phyloP scores from a whole-genome alignment of 176 grass and related monocot genomes.

The Oryza coarctata region DNA sequence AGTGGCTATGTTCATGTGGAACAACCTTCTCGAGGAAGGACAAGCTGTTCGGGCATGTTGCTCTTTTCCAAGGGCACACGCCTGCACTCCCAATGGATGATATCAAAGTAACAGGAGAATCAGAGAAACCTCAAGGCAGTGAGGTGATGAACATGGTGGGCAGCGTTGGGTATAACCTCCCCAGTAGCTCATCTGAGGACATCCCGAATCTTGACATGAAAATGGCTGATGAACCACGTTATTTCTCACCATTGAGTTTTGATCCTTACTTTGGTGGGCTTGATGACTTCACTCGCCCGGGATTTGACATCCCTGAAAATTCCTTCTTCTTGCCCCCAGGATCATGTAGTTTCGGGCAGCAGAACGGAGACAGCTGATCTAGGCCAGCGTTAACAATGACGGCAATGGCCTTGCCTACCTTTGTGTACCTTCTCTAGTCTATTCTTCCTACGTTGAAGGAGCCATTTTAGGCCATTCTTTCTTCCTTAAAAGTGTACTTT shows the following conservation, averaged over 20 bases:
- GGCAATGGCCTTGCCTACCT: background rate
- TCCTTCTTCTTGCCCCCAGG: conserved; percentile 59
- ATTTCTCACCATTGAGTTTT: conserved; percentile 68
- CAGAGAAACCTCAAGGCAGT: conserved; percentile 36
- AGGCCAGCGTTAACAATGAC: background rate
- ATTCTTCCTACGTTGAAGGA: conserved; percentile 30
- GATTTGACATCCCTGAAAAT: conserved; percentile 62
- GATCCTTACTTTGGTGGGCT: conserved; percentile 66
- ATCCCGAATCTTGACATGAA: conserved; percentile 60
- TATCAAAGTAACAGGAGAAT: conserved; percentile 43
- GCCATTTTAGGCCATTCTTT: conserved; percentile 46
- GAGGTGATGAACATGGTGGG: conserved; percentile 44
- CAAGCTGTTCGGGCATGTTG: conserved; percentile 85
- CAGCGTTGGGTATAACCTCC: conserved; percentile 39
- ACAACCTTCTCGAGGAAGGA: conserved; percentile 88
- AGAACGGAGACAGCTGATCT: conserved; percentile 50
- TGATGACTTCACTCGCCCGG: conserved; percentile 66
- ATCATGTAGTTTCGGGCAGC: conserved; percentile 45
- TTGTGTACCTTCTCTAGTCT: conserved; percentile 30
- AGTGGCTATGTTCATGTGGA: conserved; percentile 89
- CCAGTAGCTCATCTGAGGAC: conserved; percentile 45
- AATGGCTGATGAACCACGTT: conserved; percentile 50
- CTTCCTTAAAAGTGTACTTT: conserved; percentile 38
- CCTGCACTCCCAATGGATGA: conserved; percentile 73
- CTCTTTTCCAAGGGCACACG: conserved; percentile 86